Evolutionary conservation across 2,329 filamentous ascomycete genomes (phyloP), one percentile per base, ranked within the genome.

Genomic region (Chrysosporium keratinophilum): DNA sequence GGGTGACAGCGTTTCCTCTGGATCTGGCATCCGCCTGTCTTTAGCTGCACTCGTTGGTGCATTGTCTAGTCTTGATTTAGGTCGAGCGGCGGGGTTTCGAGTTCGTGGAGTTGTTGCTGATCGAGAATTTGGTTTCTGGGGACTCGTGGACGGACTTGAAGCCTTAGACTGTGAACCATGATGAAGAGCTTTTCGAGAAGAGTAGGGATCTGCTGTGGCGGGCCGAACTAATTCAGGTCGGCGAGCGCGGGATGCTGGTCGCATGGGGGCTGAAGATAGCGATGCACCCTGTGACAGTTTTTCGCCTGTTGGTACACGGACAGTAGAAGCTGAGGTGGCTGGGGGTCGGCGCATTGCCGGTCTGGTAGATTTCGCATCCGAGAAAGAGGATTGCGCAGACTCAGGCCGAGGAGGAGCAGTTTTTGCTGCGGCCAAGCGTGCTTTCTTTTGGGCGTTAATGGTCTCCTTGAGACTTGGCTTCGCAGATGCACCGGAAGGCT

Each of bases 381-480:
- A 71, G 58, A 79, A 75, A 42, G 69, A 70, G 31, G 78, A 76
- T 63, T 78, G 78, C 47, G 78, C 78, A 56, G 79, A 81, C 61
- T 71, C 78, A n/a, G 79, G 78, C 15, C 78, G 73, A 46, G 78
- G 74, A 19, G 75, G 74, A 45, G 75, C 65, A 55, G 67, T 66
- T 59, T 71, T 71, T 11, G 67, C 62, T 40, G 70, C 70, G 42
- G 69, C 70, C 14, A 64, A 40, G 52, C 72, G 63, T 47, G 76
- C 78, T 55, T 74, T 88, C 71, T 88, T 90, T 65, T 91, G 85
- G 5, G 88, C 89, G 63, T 88, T 73, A 76, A 96, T 89, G 2
- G 87, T 77, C 63, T 95, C 90, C 58, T 87, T 84, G 23, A 96
- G 70, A 10, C 86, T 87, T 10, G 70, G 71, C 37, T 77, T 68